Conservation (phyloP, 768 basidiomycete genomes). For the Butyriboletus loyo region DNA sequence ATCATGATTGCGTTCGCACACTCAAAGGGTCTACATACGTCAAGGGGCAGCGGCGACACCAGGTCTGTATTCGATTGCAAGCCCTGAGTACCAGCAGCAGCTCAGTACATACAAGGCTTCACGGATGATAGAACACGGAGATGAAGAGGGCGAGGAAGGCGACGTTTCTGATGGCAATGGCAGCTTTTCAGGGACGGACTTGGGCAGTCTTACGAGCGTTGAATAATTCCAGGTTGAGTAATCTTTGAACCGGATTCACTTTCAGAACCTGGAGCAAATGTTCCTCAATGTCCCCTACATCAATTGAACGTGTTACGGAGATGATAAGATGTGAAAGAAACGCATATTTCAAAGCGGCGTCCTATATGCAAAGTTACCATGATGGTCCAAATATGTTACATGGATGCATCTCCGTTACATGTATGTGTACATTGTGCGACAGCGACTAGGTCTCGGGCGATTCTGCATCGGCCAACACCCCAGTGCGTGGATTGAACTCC, state of each 20-base stretch:
- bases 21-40: constrained; percentile 32
- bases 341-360: neutral
- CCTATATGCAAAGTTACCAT: constrained; percentile 5
- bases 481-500: constrained; percentile 51
- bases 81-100: constrained; percentile 17
- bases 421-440: neutral
- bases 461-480: constrained; percentile 20
- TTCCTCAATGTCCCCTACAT: neutral
- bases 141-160: constrained; percentile 24
- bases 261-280: neutral
- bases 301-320: neutral
- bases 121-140: constrained; percentile 5
- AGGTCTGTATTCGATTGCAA: constrained; percentile 22
- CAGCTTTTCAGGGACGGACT: constrained; percentile 42
- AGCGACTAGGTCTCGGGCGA: constrained; percentile 13
- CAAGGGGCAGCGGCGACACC: constrained; percentile 31
- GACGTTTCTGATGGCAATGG: constrained; percentile 38
- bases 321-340: neutral
- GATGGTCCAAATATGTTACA: constrained; percentile 8
- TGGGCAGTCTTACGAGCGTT: constrained; percentile 51
- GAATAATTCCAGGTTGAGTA: constrained; percentile 29
- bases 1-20: constrained; percentile 37
- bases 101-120: constrained; percentile 21
- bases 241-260: constrained; percentile 1
- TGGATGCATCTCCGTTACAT: constrained; percentile 4